These are phyloP conservation scores for Ganoderma leucocontextum DNA, from an alignment of 1,284 basidiomycete genomes.

Conservation along the genomic window DNA sequence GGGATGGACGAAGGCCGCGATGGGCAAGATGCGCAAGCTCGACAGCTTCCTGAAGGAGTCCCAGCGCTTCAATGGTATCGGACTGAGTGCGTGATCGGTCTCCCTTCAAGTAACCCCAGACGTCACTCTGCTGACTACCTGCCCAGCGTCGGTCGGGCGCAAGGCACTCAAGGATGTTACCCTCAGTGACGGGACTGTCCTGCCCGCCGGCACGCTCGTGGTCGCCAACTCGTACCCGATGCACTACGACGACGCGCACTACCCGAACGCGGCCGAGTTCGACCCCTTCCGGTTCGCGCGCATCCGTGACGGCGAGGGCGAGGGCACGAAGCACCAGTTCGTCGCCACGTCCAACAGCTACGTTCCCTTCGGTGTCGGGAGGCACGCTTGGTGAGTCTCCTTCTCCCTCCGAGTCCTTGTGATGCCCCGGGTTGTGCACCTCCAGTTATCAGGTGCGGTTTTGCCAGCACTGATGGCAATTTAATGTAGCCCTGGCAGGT, in stretches of 20 bases:
- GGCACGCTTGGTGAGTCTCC: conserved; percentile 10
- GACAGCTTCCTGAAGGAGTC: conserved; percentile 63
- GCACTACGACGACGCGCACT: conserved; percentile 27
- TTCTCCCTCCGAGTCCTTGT: neutral
- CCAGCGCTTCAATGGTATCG: conserved; percentile 47
- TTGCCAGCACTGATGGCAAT: neutral
- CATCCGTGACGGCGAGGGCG: conserved; percentile 30
- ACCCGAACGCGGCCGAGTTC: conserved; percentile 21
- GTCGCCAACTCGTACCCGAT: conserved; percentile 11
- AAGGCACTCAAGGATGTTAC: conserved; percentile 47
- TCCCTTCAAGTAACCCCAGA: no score
- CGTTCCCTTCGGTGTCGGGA: conserved; percentile 39
- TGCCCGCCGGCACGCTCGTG: conserved; percentile 44
- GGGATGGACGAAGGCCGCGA: conserved; percentile 55
- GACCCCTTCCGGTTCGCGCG: conserved; percentile 19
- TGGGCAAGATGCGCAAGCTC: conserved; percentile 55
- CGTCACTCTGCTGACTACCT: neutral
- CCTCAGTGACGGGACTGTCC: conserved; percentile 52
- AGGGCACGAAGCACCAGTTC: conserved; percentile 36
- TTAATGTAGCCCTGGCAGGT: neutral
- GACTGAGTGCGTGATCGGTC: conserved; percentile 27
- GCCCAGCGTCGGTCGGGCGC: conserved; percentile 45
- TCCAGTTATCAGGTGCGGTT: no score
- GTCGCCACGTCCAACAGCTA: conserved; percentile 36
- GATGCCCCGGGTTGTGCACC: neutral